Conservation (phyloP, 192 early-diverging fungal species). For the Backusella australiensis region DNA sequence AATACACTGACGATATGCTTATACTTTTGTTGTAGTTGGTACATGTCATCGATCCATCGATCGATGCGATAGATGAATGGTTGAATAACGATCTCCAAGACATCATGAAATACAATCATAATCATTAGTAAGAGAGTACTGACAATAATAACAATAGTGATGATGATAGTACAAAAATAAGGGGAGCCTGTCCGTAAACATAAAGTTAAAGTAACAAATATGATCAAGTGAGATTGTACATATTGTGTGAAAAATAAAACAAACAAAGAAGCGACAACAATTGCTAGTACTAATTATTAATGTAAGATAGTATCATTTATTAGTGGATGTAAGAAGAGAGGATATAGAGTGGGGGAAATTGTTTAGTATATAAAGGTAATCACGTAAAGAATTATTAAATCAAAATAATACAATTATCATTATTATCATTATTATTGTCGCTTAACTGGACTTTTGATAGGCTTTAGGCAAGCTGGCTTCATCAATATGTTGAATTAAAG, state of each 20-base stretch:
- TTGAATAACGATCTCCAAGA: too few relatives aligned
- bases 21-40: neutral
- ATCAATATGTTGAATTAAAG: constrained; percentile 14
- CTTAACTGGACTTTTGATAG: constrained; percentile 20
- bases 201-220: neutral
- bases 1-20: neutral
- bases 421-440: neutral
- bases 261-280: neutral
- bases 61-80: too few relatives aligned
- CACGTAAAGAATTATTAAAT: neutral
- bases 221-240: neutral
- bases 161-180: too few relatives aligned
- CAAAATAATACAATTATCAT: neutral
- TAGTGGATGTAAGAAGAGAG: neutral
- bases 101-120: too few relatives aligned
- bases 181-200: neutral
- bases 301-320: neutral
- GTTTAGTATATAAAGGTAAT: neutral
- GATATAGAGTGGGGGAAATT: neutral
- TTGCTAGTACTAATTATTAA: neutral
- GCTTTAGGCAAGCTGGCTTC: constrained; percentile 21
- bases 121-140: too few relatives aligned
- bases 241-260: neutral
- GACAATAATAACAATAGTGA: too few relatives aligned
- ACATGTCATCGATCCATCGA: too few relatives aligned